Base-by-base conservation (phyloP, 1,284 basidiomycete genomes). In the Sporisorium graminicola region DNA sequence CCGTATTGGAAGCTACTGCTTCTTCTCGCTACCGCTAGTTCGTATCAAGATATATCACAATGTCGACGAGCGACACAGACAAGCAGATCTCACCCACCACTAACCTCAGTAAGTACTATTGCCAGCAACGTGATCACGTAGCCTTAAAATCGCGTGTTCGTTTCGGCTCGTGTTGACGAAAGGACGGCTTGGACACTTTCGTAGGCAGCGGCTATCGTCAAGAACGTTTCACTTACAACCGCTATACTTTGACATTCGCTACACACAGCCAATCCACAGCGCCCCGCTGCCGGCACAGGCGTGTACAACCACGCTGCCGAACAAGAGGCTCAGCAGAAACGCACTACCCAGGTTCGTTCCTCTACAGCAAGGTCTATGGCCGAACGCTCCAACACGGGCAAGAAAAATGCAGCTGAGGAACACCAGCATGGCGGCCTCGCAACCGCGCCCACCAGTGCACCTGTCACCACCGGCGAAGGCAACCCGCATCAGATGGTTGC, bases 261-360 rank as follows among this genome's bases (percentile, higher is more conserved):
- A 5, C 22, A 20, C 44, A 61, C 42, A 67, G 65, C 68, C 54
- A 71, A 71, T 40, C 68, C 68, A 10, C 26, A 71, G 58, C 43
- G 55, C 8, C 58, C 68, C 2, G 68, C 68, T 50, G 68, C 68
- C 24, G 68, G 63, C 14, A 71, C 63, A n/a, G 68, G 68, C 22
- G 68, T 65, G 5, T 71, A 71, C 56, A 18, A 67, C 42, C 20
- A 13, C 18, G 37, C 27, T 7, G 56, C 50, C 18, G 61, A 59
- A 16, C 47, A 47, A 18, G n/a, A 43, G 22, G 33, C 58, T n/a
- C n/a, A n/a, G 9, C 50, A 56, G 5, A 49, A 50, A 9, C 26
- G 18, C 4, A 27, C 47, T 9, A 35, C 29, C 1, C 29, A 46
- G 20, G 29, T 14, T 12, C 35, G 35, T 9, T 58, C 63, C 12